These are phyloP conservation scores for Candida albicans DNA, from an alignment of 1,139 yeast species.

Conservation along the genomic window DNA sequence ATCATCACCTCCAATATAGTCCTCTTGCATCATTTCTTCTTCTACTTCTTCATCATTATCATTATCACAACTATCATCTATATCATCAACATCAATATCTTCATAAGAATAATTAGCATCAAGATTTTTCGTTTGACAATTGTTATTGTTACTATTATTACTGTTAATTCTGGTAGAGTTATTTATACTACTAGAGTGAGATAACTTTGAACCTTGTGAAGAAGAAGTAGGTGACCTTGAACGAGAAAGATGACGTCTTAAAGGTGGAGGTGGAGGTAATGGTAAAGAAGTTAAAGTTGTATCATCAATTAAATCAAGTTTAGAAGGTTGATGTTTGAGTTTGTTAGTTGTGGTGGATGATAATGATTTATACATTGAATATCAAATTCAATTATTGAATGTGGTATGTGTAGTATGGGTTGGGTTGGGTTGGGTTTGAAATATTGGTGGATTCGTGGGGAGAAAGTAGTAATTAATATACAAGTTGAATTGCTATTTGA, in stretches of 20 bases:
- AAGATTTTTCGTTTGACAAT: neutral
- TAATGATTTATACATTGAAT: slow-evolving; percentile 1
- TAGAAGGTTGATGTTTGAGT: slow-evolving; percentile 44
- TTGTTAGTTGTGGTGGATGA: neutral
- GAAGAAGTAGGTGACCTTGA: neutral
- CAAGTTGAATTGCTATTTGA: too few species aligned
- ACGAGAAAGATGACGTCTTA: neutral
- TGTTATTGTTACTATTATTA: slow-evolving; percentile 2
- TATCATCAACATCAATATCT: slow-evolving; percentile 12
- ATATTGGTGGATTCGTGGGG: too few species aligned
- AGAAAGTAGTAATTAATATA: too few species aligned
- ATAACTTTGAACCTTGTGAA: neutral
- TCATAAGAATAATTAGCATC: slow-evolving; percentile 8
- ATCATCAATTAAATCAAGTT: slow-evolving; percentile 62
- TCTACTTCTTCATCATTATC: slow-evolving; percentile 10
- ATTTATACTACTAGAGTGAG: neutral
- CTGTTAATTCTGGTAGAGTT: neutral
- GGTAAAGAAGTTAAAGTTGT: slow-evolving; percentile 67
- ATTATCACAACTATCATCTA: slow-evolving; percentile 17
- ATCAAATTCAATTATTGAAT: neutral
- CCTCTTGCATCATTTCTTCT: slow-evolving; percentile 1
- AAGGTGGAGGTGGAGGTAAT: slow-evolving; percentile 52
- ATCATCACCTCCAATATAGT: slow-evolving; percentile 10
- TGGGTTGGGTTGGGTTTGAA: neutral
- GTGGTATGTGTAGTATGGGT: neutral